These are phyloP conservation scores for Aspergillus flavus DNA, from an alignment of 2,329 filamentous ascomycete species.

Conservation along the genomic window DNA sequence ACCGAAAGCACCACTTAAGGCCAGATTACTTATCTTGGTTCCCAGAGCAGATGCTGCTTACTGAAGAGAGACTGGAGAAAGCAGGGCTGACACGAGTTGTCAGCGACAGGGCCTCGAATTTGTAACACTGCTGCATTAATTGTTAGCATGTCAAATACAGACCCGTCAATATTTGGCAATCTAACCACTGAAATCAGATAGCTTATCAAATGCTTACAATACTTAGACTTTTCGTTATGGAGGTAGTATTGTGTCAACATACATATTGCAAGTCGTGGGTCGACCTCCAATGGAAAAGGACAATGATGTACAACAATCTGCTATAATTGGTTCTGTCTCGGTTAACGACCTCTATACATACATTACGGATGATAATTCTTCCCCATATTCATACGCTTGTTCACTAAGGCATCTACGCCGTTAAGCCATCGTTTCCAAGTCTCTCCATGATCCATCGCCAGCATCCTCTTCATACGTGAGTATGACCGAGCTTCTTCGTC, in stretches of 20 bases:
- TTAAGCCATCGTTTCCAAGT: constrained; percentile 24
- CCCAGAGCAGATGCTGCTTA: constrained; percentile 32
- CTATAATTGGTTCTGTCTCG: background rate
- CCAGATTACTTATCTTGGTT: constrained; percentile 29
- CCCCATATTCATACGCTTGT: constrained; percentile 22
- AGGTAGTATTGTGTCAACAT: background rate
- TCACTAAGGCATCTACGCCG: constrained; percentile 27
- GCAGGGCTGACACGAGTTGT: constrained; percentile 18
- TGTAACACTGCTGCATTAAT: background rate
- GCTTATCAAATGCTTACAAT: background rate
- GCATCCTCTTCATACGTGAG: constrained; percentile 22
- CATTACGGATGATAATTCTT: background rate
- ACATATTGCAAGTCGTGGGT: background rate
- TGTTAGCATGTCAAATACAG: background rate
- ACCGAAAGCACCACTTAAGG: constrained; percentile 10
- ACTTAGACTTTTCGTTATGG: background rate
- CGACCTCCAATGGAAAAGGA: no score
- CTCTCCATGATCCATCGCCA: constrained; percentile 20
- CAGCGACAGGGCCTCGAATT: background rate
- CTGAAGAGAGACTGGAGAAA: constrained; percentile 24
- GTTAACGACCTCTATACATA: background rate
- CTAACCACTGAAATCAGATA: background rate
- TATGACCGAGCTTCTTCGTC: constrained; percentile 25
- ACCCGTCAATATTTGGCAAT: background rate
- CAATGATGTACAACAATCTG: no score